phyloP scores from a whole-genome alignment of 2,329 filamentous ascomycete genomes.

The Ramularia endophylla region DNA sequence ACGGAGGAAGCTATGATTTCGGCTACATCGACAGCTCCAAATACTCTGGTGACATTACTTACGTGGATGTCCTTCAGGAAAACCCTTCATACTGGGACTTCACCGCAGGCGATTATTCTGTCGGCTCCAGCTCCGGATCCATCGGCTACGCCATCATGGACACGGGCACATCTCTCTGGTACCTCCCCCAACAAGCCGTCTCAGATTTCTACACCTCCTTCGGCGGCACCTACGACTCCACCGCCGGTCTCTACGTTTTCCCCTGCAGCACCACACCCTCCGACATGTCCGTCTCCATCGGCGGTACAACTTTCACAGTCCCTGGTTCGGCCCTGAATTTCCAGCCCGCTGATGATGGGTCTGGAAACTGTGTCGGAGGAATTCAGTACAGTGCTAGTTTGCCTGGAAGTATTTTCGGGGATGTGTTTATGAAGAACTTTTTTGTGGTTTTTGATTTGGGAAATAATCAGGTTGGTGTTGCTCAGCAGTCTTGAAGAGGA shows the following conservation, averaged over 20 bases:
- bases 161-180: conserved; percentile 60
- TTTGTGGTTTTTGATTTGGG: conserved; percentile 61
- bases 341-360: conserved; percentile 31
- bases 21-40: conserved; percentile 48
- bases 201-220: conserved; percentile 54
- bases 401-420: conserved; percentile 62
- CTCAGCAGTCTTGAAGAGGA: no score
- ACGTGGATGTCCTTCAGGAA: conserved; percentile 51
- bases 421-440: conserved; percentile 62
- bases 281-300: conserved; percentile 45
- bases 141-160: conserved; percentile 55
- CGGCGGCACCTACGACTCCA: conserved; percentile 42
- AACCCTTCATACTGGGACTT: conserved; percentile 50
- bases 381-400: conserved; percentile 57
- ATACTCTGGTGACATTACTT: conserved; percentile 51
- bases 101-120: conserved; percentile 46
- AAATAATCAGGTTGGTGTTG: no score
- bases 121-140: conserved; percentile 43
- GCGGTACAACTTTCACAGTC: conserved; percentile 41
- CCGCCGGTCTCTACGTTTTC: conserved; percentile 49
- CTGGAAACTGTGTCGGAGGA: conserved; percentile 59
- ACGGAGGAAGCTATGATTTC: conserved; percentile 49
- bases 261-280: conserved; percentile 45
- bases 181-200: conserved; percentile 49
- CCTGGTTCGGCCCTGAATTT: conserved; percentile 48